These are phyloP conservation scores for Melampsora larici-populina DNA, from an alignment of 1,284 basidiomycete species.

Conservation along the genomic window DNA sequence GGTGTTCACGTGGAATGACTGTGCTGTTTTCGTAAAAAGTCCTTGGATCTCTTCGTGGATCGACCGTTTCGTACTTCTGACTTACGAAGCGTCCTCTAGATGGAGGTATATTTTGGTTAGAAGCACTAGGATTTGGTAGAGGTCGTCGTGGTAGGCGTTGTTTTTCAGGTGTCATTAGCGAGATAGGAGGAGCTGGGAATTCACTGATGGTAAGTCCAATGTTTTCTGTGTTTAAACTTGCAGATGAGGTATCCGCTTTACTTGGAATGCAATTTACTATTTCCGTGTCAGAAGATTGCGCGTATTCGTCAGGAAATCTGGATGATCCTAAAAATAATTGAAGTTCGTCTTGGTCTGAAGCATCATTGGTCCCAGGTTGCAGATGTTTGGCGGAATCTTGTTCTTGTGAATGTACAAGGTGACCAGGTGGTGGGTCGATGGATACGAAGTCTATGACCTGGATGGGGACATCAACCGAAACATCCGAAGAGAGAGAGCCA, in stretches of 20 bases:
- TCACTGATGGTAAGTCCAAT: not conserved
- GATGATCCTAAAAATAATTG: not conserved
- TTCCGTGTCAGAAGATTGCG: not conserved
- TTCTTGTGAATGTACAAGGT: constrained; percentile 43
- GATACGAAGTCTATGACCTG: constrained; percentile 74
- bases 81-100: not conserved
- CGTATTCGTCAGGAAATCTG: not conserved
- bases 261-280: not conserved
- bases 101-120: not conserved
- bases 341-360: constrained; percentile 1
- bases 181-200: not conserved
- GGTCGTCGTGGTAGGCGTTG: not conserved
- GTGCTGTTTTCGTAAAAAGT: no score
- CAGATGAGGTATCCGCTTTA: not conserved
- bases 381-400: not conserved
- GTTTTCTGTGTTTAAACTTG: not conserved
- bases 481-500: constrained; percentile 65
- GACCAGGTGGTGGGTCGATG: constrained; percentile 67
- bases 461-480: constrained; percentile 68
- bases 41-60: no score
- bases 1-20: no score
- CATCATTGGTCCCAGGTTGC: not conserved
- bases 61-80: not conserved
- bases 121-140: not conserved
- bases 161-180: not conserved